Conservation (phyloP, 2,329 filamentous ascomycete species). For the Gliomastix tumulicola region DNA sequence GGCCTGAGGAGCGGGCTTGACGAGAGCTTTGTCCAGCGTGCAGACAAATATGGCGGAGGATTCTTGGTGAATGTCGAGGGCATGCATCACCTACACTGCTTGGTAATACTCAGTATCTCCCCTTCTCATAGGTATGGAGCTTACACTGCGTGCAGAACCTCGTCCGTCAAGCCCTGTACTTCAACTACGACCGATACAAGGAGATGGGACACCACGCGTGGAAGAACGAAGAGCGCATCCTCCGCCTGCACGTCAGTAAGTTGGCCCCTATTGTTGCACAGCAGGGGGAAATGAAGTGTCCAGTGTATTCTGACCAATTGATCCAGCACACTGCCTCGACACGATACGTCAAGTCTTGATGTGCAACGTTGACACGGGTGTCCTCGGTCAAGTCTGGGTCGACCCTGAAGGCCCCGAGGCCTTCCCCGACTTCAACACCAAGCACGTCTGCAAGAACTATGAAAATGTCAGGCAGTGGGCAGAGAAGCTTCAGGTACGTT, state of each 20-base stretch:
- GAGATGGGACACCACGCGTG: constrained; percentile 43
- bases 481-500: constrained; percentile 41
- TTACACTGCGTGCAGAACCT: constrained; percentile 38
- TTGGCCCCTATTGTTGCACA: too few relatives aligned
- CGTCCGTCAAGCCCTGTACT: constrained; percentile 49
- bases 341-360: constrained; percentile 55
- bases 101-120: constrained; percentile 26
- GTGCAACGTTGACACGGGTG: constrained; percentile 53
- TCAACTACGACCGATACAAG: constrained; percentile 53
- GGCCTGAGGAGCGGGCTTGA: constrained; percentile 44
- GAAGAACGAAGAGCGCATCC: constrained; percentile 43
- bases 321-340: constrained; percentile 54
- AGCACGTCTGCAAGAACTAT: constrained; percentile 51
- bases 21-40: constrained; percentile 46
- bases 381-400: constrained; percentile 56
- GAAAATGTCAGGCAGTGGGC: constrained; percentile 47
- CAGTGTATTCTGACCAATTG: too few relatives aligned
- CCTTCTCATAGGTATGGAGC: neutral
- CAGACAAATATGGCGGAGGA: constrained; percentile 48
- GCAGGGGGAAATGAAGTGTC: too few relatives aligned
- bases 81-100: constrained; percentile 50
- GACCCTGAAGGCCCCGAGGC: constrained; percentile 33
- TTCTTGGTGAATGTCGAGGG: constrained; percentile 52
- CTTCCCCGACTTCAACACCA: constrained; percentile 57
- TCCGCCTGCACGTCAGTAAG: constrained; percentile 51